phyloP scores from a whole-genome alignment of 2,329 filamentous ascomycete genomes.

The Teratosphaeria viscida region DNA sequence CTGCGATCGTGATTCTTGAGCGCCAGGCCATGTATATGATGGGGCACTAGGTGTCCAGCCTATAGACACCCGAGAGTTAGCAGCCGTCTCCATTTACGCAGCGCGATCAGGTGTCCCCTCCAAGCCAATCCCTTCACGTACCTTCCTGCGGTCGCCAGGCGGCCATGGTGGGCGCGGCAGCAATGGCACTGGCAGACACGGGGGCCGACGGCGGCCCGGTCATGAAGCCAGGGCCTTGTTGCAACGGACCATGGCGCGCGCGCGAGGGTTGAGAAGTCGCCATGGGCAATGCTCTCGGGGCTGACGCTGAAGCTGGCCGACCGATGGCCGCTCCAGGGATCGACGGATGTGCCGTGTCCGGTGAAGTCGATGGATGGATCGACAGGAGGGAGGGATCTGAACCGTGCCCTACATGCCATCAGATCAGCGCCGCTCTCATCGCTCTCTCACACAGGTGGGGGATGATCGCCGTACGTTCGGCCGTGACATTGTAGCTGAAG shows the following conservation, averaged over 20 bases:
- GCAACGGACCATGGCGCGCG: constrained; percentile 20
- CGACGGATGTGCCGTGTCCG: constrained; percentile 7
- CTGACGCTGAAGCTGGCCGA: constrained; percentile 17
- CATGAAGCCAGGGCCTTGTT: constrained; percentile 13
- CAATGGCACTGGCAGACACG: constrained; percentile 5
- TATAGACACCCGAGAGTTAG: constrained; percentile 3
- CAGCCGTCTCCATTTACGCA: constrained; percentile 7
- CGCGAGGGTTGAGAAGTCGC: constrained; percentile 12
- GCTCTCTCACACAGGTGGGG: no score
- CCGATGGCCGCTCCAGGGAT: constrained; percentile 15
- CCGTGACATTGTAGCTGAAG: constrained; percentile 15
- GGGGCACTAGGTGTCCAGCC: constrained; percentile 13
- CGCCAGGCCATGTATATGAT: constrained; percentile 15
- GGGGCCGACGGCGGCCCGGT: constrained; percentile 6
- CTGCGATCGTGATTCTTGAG: constrained; percentile 14
- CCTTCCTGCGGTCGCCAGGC: constrained; percentile 22
- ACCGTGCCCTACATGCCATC: constrained; percentile 9
- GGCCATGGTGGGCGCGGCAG: constrained; percentile 12
- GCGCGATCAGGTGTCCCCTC: constrained; percentile 6
- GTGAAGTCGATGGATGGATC: constrained; percentile 14
- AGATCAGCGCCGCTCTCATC: constrained; percentile 3
- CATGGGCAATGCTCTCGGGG: constrained; percentile 18
- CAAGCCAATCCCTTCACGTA: constrained; percentile 2
- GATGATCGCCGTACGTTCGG: constrained; percentile 8
- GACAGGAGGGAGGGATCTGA: constrained; percentile 12